phyloP scores from a whole-genome alignment of 345 rosid genomes.

The Eucalyptus erythrocorys region DNA sequence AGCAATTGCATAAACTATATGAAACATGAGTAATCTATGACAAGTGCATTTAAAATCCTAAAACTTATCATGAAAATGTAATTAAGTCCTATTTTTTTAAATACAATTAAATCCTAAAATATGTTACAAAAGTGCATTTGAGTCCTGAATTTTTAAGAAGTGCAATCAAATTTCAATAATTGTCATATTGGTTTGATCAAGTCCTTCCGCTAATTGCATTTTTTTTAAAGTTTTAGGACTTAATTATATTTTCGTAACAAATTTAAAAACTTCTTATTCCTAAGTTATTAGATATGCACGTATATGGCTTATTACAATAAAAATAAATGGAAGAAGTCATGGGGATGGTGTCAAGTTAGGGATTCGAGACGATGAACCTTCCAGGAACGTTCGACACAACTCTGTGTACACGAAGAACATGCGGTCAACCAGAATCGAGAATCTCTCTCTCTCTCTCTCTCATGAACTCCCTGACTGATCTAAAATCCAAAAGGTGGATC shows the following conservation, averaged over 20 bases:
- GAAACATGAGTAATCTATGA: background rate
- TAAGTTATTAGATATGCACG: accelerated
- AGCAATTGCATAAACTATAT: background rate
- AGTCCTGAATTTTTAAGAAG: accelerated
- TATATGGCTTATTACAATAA: background rate
- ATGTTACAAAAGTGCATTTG: too few species aligned
- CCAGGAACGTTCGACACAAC: background rate
- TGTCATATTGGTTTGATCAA: accelerated
- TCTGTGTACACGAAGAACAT: background rate
- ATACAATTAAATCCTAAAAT: too few species aligned
- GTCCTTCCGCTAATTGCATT: accelerated
- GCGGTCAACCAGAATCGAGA: background rate
- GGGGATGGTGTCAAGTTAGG: background rate
- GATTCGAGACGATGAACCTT: background rate
- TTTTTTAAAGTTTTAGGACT: accelerated
- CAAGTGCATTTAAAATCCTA: too few species aligned
- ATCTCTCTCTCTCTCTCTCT: background rate
- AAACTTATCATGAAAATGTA: too few species aligned
- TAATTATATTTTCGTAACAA: accelerated
- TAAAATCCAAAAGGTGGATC: background rate
- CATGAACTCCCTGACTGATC: background rate
- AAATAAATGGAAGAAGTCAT: background rate
- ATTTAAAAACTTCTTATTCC: accelerated
- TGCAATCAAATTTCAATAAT: too few species aligned
- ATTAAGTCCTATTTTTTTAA: accelerated